These are phyloP conservation scores for Oryza officinalis DNA, from an alignment of 176 grass and related monocot genomes.

Conservation along the genomic window DNA sequence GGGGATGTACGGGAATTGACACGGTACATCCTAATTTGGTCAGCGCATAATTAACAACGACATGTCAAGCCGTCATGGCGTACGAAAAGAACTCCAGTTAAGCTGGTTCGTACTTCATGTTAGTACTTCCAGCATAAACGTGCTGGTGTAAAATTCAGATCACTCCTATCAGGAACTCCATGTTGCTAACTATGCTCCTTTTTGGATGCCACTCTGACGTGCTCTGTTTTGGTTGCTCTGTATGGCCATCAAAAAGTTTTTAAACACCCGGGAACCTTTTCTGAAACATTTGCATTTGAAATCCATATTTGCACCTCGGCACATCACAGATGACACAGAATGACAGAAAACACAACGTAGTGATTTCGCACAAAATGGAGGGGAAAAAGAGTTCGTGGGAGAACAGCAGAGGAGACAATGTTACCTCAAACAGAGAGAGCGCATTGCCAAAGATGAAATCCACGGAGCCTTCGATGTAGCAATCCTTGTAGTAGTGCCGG, in stretches of 20 bases:
- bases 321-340: neutral
- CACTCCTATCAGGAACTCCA: neutral
- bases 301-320: neutral
- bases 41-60: neutral
- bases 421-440: conserved; percentile 83
- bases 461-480: conserved; percentile 95
- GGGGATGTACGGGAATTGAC: neutral
- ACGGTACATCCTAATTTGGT: neutral
- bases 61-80: neutral
- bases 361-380: neutral
- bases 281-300: neutral
- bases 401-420: neutral
- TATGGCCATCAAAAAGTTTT: neutral
- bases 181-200: neutral
- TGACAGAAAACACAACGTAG: neutral
- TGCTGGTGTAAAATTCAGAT: neutral
- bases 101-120: conserved; percentile 3
- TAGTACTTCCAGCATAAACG: neutral
- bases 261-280: neutral
- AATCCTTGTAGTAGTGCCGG: conserved; percentile 87
- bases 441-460: conserved; percentile 99
- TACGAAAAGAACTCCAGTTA: conserved; percentile 20
- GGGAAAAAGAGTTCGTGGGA: neutral
- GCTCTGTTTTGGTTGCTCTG: conserved; percentile 15
- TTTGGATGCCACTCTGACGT: neutral